A percentile compares a stretch with the other conserved stretches of the same genome.
Conservation (phyloP, 345 rosid genomes). For the Camelina neglecta region DNA sequence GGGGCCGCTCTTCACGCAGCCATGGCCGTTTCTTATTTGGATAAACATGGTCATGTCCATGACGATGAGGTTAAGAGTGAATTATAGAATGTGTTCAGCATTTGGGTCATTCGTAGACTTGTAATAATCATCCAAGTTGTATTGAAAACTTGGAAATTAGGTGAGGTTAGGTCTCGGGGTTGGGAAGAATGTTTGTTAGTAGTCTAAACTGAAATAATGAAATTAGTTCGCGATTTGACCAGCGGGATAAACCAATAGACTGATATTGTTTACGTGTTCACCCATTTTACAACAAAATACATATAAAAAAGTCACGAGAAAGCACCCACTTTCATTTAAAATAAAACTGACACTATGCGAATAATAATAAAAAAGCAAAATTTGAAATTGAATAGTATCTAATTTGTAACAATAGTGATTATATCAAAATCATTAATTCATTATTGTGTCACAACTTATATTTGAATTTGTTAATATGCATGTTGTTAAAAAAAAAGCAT, state of each 20-base stretch:
- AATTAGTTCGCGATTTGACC: neutral
- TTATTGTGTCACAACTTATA: neutral
- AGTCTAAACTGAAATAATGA: neutral
- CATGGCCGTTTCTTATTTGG: conserved; percentile 63
- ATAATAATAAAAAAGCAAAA: neutral
- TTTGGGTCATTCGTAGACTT: conserved; percentile 10
- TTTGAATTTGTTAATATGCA: neutral
- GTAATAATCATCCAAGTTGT: conserved; percentile 1
- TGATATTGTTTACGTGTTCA: neutral
- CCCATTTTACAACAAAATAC: neutral
- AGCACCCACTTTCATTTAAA: neutral
- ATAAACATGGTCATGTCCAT: conserved; percentile 41
- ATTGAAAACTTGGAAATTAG: conserved; percentile 9
- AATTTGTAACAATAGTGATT: neutral
- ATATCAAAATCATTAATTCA: neutral
- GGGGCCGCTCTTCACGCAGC: conserved; percentile 78
- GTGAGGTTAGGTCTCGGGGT: conserved; percentile 12
- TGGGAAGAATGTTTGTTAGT: neutral
- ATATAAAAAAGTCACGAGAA: neutral
- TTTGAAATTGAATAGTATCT: neutral
- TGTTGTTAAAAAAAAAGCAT: neutral
- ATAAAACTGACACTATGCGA: neutral
- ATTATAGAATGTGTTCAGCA: conserved; percentile 17
- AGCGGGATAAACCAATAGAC: neutral
- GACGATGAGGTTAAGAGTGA: conserved; percentile 32